A percentile compares a stretch with the other conserved stretches of the same genome.
These are phyloP conservation scores for Scenedesmus sp. DNA, from an alignment of 163 green algal species.

Conservation along the genomic window DNA sequence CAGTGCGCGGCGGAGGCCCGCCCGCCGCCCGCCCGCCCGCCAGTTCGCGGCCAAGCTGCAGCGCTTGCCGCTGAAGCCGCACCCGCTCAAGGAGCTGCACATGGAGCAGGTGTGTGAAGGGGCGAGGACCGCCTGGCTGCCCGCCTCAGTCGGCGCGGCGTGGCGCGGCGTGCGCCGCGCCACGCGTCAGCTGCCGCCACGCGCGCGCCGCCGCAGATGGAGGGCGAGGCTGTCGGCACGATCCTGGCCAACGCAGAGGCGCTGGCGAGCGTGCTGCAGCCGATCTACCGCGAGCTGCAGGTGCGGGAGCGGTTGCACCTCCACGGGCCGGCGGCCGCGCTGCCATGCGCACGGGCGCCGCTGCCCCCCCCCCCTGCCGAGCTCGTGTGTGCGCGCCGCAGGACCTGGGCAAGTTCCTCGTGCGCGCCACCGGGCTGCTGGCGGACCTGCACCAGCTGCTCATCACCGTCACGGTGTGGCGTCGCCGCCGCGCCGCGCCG, in stretches of 20 bases:
- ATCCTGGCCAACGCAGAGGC: conserved; percentile 6
- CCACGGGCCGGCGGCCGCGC: too few species aligned
- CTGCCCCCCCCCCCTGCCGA: too few species aligned
- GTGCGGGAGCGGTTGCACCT: too few species aligned
- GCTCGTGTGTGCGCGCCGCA: conserved; percentile 10
- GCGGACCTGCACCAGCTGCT: conserved; percentile 44
- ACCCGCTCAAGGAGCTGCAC: conserved; percentile 37
- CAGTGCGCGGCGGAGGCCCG: too few species aligned
- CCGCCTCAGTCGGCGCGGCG: too few species aligned
- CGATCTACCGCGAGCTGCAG: conserved; percentile 41
- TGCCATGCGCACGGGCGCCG: too few species aligned
- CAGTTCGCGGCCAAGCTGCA: conserved; percentile 43
- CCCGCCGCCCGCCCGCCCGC: not conserved
- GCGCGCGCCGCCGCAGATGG: conserved; percentile 31
- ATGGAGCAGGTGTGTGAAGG: conserved; percentile 36
- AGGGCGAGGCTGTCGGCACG: conserved; percentile 32
- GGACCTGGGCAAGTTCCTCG: conserved; percentile 37
- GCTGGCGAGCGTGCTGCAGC: conserved; percentile 28
- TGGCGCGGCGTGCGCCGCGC: too few species aligned
- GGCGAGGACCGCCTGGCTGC: too few species aligned
- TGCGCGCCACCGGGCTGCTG: conserved; percentile 19
- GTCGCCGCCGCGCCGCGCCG: too few species aligned
- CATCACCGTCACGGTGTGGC: conserved; percentile 37
- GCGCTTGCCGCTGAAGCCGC: conserved; percentile 11
- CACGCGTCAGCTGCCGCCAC: too few species aligned